Conservation (phyloP, 495 filamentous ascomycete species). For the Clavariopsis aquatica region DNA sequence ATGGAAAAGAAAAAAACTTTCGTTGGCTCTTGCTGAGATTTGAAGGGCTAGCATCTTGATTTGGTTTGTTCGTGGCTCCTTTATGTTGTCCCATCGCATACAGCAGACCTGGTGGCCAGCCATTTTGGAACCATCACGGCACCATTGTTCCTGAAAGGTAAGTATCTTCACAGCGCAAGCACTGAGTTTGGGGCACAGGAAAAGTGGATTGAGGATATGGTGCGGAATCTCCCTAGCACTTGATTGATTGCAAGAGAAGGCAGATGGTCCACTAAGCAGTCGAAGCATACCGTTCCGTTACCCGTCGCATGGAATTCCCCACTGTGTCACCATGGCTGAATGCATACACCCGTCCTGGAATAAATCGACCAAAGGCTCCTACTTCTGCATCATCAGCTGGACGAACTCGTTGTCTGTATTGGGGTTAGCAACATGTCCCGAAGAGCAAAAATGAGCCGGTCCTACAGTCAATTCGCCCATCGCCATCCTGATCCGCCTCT, state of each 20-base stretch:
- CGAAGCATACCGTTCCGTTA: constrained; percentile 31
- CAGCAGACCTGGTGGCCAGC: too few species aligned
- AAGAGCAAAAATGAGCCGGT: background rate
- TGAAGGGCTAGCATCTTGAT: too few species aligned
- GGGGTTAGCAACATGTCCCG: constrained; percentile 33
- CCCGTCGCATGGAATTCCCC: constrained; percentile 24
- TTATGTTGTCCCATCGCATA: too few species aligned
- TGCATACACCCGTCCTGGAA: constrained; percentile 20
- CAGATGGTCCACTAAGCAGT: constrained; percentile 22
- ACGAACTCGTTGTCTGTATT: constrained; percentile 96
- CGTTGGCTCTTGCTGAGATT: too few species aligned
- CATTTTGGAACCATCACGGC: too few species aligned
- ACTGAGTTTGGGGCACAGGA: constrained; percentile 6
- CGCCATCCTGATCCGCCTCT: constrained; percentile 98
- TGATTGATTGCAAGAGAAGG: constrained; percentile 9
- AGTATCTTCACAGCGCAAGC: too few species aligned
- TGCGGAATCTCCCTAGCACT: constrained; percentile 23
- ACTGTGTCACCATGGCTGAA: constrained; percentile 2
- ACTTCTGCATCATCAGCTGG: constrained; percentile 99
- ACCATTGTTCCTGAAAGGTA: too few species aligned
- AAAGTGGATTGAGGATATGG: constrained; percentile 38
- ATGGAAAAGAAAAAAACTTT: too few species aligned
- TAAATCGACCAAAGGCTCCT: constrained; percentile 2
- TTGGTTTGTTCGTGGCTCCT: too few species aligned
- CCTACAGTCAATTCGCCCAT: constrained; percentile 93